Evolutionary conservation across 805 yeast genomes (phyloP), one percentile per base, ranked within the genome.

Genomic region (Pichia californica): DNA sequence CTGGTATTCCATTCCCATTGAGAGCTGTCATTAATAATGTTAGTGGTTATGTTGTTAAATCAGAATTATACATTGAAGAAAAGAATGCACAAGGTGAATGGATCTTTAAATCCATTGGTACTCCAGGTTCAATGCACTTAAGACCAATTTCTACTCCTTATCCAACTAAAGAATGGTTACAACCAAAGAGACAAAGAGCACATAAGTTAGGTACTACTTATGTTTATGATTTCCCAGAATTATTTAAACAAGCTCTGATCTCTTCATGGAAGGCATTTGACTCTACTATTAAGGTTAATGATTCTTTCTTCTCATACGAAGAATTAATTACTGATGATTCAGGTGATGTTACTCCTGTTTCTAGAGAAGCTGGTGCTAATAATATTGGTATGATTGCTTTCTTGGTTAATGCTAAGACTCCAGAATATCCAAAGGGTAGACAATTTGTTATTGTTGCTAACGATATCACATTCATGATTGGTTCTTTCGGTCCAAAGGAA

Each of bases 101-200:
- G 97, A 86, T 93, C 26, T 93, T 91, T 82, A 89, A 88, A 68
- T 87, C 96, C 3, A 76, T 93, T 62, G 96, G 96, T 46, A 74
- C 81, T 52, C 95, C 98, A 41, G 99, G 99, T 30, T 77, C 93
- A 20, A 93, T 93, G 99, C 99, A 93, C 62, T 74, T 93, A 71
- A 82, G 98, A 68, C 84, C 96, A 35, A 88, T 93, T 59, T 83
- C 89, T 38, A 87, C 97, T 41, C 96, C 97, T 40, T 94, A 93
- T 63, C 95, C 98, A 46, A 95, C 94, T 27, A 93, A 93, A 73
- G 99, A 93, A 69, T 89, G 95, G 71, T 76, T 93, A 59, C 99
- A 93, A 72, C 97, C 98, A 57, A 93, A 93, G 69, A 88, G 99
- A 70, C 94, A 94, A 74, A 86, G 83, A 71, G 99, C 99, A 40